Base-by-base conservation (phyloP, 2,329 filamentous ascomycete genomes). In the Colletotrichum sp. region DNA sequence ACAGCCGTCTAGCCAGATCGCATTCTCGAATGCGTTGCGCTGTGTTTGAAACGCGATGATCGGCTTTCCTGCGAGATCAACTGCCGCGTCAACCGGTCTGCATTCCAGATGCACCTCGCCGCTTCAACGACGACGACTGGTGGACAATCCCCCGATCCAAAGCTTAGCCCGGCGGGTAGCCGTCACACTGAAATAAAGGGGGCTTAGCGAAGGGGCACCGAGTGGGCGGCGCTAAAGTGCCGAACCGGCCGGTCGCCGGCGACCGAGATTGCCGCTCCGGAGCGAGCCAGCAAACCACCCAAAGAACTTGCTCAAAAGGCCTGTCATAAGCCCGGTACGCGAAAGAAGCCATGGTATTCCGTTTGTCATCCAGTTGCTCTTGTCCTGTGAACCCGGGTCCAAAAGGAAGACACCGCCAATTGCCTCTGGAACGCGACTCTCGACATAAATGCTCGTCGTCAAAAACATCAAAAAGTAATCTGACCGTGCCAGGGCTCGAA, bases 401-500 rank as follows among this genome's bases (percentile, higher is more conserved):
- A 48, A 48, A 48, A 21, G 9, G 18, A 48, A 21, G 43, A 48
- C 43, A 21, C 18, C 43, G 43, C 18, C n/a, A 21, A 21, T 48
- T 21, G 9, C n/a, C 43, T 48, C 43, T 21, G 1, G 16, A 8
- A 30, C 55, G 1, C 7, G 24, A 32, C 16, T 18, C 28, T 60
- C 28, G 2, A 18, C 0, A 26, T n/a, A 6, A 61, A 13, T n/a
- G 18, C 6, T 34, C 0, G 7, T 13, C 43, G 58, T 1, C 13
- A 0, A 21, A 57, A 36, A 5, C 5, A 26, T 8, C 8, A 32
- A 32, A 36, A n/a, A 6, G 16, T 18, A 70, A 70, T 60, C 6
- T 77, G 75, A 76, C 72, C 75, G 66, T 65, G 72, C 72, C 75
- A 75, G 75, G 72, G 72, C 65, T 77, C 75, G 72, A 76, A 77